Evolutionary conservation across 2,329 filamentous ascomycete species (phyloP), one percentile per base, ranked within the genome.

Genomic region (Xylaria sp.): DNA sequence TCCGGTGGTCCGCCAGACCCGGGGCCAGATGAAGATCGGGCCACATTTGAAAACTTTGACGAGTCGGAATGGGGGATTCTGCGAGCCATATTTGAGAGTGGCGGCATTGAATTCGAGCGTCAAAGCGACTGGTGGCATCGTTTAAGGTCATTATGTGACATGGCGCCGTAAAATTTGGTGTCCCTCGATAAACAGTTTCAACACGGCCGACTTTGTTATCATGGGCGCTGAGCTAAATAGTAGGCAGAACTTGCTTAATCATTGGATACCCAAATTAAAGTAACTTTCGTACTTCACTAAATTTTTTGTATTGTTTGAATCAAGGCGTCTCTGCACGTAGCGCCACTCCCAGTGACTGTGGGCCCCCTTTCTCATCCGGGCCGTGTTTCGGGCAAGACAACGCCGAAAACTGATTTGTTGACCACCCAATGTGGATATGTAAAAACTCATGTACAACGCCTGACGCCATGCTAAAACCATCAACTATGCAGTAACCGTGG

Each of bases 391-490:
- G 46, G 52, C 34, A 37, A 32, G 2, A 41, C 41, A 68, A 13
- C 65, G 63, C 58, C 51, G 56, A 63, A 65, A 62, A 54, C 20
- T 34, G 48, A 63, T 39, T 37, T 55, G 41, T 55, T 57, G 46
- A 50, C 72, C 67, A 61, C 69, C 61, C 60, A 51, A 58, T 60
- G 68, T 73, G 60, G 70, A 70, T 73, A 50, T 50, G 64, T 68
- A 64, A 65, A 37, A 69, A 72, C 28, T 54, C 58, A 54, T 48
- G 37, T 58, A 67, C 57, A 78, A 76, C 70, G 76, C 79, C 80
- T 74, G 77, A 76, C 80, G 78, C 80, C 80, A 75, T 81, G 80
- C 80, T 81, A 71, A 78, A 78, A 77, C 76, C 73, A 76, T 73
- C 62, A 71, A 74, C 76, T 79, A 78, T 71, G 70, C 63, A 69